Percentiles rank a stretch among this genome's conserved stretches.
phyloP scores from a whole-genome alignment of 331 rosid genomes.

The Pyracantha coccinea region DNA sequence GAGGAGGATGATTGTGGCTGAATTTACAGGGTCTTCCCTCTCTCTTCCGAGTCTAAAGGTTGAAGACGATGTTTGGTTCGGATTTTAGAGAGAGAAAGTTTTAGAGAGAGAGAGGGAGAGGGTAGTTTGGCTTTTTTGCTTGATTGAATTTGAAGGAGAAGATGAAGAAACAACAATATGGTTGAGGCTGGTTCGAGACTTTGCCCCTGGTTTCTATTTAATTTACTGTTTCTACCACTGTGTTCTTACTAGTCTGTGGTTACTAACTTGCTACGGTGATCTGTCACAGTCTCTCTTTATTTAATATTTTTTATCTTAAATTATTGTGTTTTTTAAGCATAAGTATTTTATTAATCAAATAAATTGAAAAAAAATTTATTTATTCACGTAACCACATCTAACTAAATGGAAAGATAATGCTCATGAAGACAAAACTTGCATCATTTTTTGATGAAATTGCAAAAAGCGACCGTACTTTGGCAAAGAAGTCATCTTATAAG shows the following conservation, averaged over 20 bases:
- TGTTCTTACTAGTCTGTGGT: background rate
- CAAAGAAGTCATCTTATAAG: too few relatives aligned
- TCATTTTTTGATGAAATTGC: too few relatives aligned
- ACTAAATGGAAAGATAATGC: too few relatives aligned
- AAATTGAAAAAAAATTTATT: too few relatives aligned
- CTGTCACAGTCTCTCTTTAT: background rate
- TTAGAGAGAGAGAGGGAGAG: background rate
- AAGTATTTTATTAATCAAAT: too few relatives aligned
- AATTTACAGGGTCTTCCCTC: background rate
- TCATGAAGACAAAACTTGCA: too few relatives aligned
- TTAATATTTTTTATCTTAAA: too few relatives aligned
- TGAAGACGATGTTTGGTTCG: slow-evolving; percentile 8
- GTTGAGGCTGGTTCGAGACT: slow-evolving; percentile 18
- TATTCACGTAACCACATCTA: too few relatives aligned
- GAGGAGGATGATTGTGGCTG: slow-evolving; percentile 11
- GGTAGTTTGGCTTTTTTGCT: slow-evolving; percentile 4
- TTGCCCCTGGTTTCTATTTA: slow-evolving; percentile 18
- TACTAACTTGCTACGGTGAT: background rate
- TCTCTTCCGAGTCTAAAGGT: background rate
- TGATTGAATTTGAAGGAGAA: slow-evolving; percentile 28
- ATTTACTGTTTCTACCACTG: slow-evolving; percentile 44
- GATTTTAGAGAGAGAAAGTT: slow-evolving; percentile 10
- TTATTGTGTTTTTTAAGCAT: background rate
- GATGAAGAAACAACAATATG: slow-evolving; percentile 25
- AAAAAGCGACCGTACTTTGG: accelerated